Evolutionary conservation across 345 rosid genomes (phyloP), one percentile per base, ranked within the genome.

Genomic region (Gynandropsis gynandra): DNA sequence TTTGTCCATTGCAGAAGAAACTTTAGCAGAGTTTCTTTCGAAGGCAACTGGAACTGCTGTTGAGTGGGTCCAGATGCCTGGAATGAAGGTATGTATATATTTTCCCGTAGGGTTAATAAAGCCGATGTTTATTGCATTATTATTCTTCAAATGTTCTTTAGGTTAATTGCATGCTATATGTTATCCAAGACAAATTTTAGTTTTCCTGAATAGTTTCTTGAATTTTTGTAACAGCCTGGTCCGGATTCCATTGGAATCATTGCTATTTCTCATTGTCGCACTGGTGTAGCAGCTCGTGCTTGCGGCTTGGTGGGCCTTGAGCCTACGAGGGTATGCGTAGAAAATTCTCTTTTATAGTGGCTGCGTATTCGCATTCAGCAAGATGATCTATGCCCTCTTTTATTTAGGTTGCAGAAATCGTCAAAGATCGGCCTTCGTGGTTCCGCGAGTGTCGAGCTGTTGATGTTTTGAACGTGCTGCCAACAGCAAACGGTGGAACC

Each of bases 211-310:
- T n/a, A 47, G 9, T 38, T 43, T 8, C 12, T 39, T 40, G 38
- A 27, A 14, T 40, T 17, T 52, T 13, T 42, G 50, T 51, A 65
- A 71, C 70, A 93, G 99, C 99, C 97, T 93, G 99, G 99, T 93
- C 97, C 99, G 97, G 97, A 93, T 93, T 93, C 99, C 97, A 81
- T 85, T 78, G 97, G 99, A 93, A 93, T 93, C 96, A 70, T 93
- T 71, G 89, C 97, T 78, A 93, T 93, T 85, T 93, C 99, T 74
- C 95, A 93, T 80, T 94, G 95, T 93, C 80, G 97, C 81, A 18
- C 92, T 77, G 99, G 99, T 46, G 97, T 93, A 80, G 99, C 97
- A 76, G 99, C 99, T 75, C 95, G 99, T 58, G 99, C 99, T 67
- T 93, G 99, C 11, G 99, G 99, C 82, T 90, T 93, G 39, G 99